phyloP scores from a whole-genome alignment of 306 rosid species.

The Vigna unguiculata region DNA sequence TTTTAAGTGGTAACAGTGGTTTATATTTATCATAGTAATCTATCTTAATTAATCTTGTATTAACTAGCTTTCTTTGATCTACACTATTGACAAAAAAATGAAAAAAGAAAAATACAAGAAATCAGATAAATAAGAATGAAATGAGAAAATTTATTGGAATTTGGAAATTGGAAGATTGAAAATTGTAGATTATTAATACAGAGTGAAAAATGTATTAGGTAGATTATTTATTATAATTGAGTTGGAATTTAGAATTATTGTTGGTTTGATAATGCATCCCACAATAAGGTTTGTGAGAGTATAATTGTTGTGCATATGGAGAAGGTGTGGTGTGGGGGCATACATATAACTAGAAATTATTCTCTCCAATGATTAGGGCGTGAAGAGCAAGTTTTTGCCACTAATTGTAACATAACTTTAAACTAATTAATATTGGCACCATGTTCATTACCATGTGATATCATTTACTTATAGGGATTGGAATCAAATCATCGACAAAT shows the following conservation, averaged over 20 bases:
- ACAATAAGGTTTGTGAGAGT: not conserved
- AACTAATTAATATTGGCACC: slow-evolving; percentile 25
- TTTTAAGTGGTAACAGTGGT: too few species aligned
- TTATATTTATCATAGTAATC: not conserved
- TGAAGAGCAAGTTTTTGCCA: slow-evolving; percentile 41
- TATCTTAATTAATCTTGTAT: not conserved
- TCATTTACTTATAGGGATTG: slow-evolving; percentile 39
- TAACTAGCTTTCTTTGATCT: slow-evolving; percentile 6
- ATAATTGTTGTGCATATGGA: slow-evolving; percentile 47
- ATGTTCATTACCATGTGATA: slow-evolving; percentile 47
- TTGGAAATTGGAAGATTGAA: slow-evolving; percentile 35
- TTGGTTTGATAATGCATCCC: slow-evolving; percentile 41
- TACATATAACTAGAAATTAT: slow-evolving; percentile 3
- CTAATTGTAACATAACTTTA: slow-evolving; percentile 8
- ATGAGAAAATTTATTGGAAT: slow-evolving; percentile 29
- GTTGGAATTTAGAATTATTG: slow-evolving; percentile 13
- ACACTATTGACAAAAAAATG: slow-evolving; percentile 15
- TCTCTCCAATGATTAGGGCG: slow-evolving; percentile 42
- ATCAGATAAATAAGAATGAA: not conserved
- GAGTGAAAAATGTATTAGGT: slow-evolving; percentile 16
- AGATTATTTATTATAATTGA: slow-evolving; percentile 18
- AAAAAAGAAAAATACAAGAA: slow-evolving; percentile 2
- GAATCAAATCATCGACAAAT: slow-evolving; percentile 37
- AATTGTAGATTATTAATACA: not conserved
- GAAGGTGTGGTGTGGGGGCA: slow-evolving; percentile 24